phyloP scores from a whole-genome alignment of 805 yeast species.

The Scheffersomyces amazonensis region DNA sequence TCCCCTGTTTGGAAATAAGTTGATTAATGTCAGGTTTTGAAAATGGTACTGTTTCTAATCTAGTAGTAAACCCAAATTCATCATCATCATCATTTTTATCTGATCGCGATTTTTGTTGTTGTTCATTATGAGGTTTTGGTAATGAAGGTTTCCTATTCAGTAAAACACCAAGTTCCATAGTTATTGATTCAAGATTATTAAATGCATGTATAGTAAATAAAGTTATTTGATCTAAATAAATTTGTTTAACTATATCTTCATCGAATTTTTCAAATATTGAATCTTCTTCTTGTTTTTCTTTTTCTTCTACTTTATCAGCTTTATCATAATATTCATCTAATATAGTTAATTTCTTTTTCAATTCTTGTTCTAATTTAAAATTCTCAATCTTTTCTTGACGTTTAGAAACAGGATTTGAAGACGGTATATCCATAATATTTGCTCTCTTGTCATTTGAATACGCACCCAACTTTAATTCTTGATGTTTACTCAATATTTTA shows the following conservation, averaged over 20 bases:
- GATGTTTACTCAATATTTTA: conserved; percentile 15
- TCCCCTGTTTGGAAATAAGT: conserved; percentile 67
- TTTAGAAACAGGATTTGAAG: conserved; percentile 34
- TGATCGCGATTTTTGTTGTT: conserved; percentile 6
- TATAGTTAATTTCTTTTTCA: conserved; percentile 41
- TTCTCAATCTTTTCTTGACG: conserved; percentile 74
- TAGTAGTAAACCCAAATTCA: conserved; percentile 59
- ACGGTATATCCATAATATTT: not conserved
- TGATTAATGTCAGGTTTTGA: conserved; percentile 20
- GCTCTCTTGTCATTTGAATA: not conserved
- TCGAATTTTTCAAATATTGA: conserved; percentile 38
- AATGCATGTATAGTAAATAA: conserved; percentile 54
- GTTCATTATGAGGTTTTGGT: conserved; percentile 1
- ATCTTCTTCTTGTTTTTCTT: conserved; percentile 13
- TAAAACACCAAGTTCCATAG: conserved; percentile 69
- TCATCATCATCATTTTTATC: conserved; percentile 6
- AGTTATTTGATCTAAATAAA: conserved; percentile 55
- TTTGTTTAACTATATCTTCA: conserved; percentile 60
- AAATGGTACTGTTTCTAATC: conserved; percentile 49
- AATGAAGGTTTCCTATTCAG: conserved; percentile 31
- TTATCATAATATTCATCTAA: conserved; percentile 28
- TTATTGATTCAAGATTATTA: conserved; percentile 51
- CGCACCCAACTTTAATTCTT: conserved; percentile 10
- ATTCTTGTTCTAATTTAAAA: conserved; percentile 57
- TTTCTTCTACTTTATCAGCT: conserved; percentile 1